Conservation (phyloP, 2,329 filamentous ascomycete species). For the Ophiostoma montium region DNA sequence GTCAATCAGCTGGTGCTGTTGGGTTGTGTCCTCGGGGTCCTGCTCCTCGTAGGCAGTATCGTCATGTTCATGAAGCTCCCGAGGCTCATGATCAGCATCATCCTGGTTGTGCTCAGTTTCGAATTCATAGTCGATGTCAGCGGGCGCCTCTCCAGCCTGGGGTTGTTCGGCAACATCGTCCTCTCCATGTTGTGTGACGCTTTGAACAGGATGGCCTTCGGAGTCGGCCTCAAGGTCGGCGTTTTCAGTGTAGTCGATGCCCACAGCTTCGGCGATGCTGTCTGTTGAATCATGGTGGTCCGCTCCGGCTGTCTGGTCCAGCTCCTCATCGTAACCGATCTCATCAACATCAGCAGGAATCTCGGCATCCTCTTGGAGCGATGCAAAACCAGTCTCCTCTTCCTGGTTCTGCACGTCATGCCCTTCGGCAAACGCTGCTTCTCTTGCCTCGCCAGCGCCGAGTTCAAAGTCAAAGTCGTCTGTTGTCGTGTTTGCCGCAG, state of each 20-base stretch:
- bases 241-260: not conserved
- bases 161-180: not conserved
- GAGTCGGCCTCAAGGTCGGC: not conserved
- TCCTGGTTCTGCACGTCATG: constrained; percentile 4
- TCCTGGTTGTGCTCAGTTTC: constrained; percentile 9
- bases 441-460: constrained; percentile 13
- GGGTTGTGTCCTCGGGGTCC: constrained; percentile 3
- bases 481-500: constrained; percentile 10
- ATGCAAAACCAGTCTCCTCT: constrained; percentile 10
- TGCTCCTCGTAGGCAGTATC: constrained; percentile 1
- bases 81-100: not conserved
- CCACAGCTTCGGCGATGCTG: not conserved
- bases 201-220: no score
- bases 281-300: not conserved
- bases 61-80: not conserved
- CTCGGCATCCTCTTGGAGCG: not conserved
- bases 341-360: constrained; percentile 17
- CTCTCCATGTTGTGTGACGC: constrained; percentile 2
- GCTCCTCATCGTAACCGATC: constrained; percentile 23
- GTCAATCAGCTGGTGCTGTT: not conserved
- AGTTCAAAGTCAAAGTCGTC: constrained; percentile 22
- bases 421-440: constrained; percentile 1
- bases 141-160: not conserved
- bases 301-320: not conserved
- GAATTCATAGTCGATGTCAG: constrained; percentile 9